Base-by-base conservation (phyloP, 2,329 filamentous ascomycete genomes). In the Aspergillus caelatus region DNA sequence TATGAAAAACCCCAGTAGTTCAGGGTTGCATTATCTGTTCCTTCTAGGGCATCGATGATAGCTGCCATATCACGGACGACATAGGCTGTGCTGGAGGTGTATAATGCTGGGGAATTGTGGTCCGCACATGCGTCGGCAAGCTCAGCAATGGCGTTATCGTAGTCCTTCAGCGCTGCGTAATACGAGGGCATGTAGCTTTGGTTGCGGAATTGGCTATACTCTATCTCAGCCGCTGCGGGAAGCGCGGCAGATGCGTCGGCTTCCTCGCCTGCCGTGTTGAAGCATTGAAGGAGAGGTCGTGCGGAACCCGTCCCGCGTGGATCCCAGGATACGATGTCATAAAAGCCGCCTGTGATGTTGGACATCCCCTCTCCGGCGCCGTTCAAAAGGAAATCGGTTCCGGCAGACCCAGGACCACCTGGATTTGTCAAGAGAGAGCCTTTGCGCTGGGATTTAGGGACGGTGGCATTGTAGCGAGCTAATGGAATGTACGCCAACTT, bases 1-100 rank as follows among this genome's bases (percentile, higher is more conserved):
- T 62, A 62, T 6, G 61, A 62, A n/a, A 62, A 55, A 2, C 61
- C 61, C 61, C 61, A 62, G 34, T 62, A 62, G 19, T 62, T 62
- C 6, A 62, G 19, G 2, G 23, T 43, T 9, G 61, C 48, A n/a
- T 56, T 34, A 7, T 30, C 3, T 32, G 14, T 54, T 5, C 50
- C 50, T 10, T 60, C 61, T 8, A 62, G 11, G 8, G 61, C 61
- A 14, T 62, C 61, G 4, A 43, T 41, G 21, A 62, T 62, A 6
- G 57, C 61, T 10, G 50, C 50, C 57, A 62, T 60, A 19, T 62
- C 61, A 21, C 61, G 61, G 23, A 34, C 61, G 23, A 62, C 61
- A 32, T 62, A 62, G 1, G 61, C 57, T 2, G 61, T 36, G 16
- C 46, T 55, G 14, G 61, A 62, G 3, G 57, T 62, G 30, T 62